Conservation (phyloP, 2,329 filamentous ascomycete genomes). For the Diaporthe vaccinii region DNA sequence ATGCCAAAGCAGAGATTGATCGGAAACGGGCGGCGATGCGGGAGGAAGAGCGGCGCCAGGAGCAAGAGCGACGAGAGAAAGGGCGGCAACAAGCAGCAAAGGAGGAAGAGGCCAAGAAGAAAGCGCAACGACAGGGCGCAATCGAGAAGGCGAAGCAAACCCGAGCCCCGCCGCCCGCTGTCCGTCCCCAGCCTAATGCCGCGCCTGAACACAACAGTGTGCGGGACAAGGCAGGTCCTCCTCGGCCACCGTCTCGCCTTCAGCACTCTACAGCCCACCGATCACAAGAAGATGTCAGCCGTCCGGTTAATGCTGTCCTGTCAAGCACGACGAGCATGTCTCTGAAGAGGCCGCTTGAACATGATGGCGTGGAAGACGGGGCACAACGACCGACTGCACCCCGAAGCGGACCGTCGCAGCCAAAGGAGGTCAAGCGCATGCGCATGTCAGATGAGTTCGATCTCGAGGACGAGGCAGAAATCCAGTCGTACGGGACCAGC, state of each 20-base stretch:
- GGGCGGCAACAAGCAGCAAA: conserved; percentile 68
- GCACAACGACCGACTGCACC: conserved; percentile 60
- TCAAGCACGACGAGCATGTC: conserved; percentile 76
- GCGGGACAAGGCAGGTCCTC: conserved; percentile 51
- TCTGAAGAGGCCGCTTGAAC: conserved; percentile 80
- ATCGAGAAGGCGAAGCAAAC: conserved; percentile 77
- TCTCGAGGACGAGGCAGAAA: conserved; percentile 66
- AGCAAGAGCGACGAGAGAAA: conserved; percentile 72
- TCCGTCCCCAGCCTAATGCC: conserved; percentile 67
- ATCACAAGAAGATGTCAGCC: conserved; percentile 70
- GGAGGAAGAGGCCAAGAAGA: conserved; percentile 75
- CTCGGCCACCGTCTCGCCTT: conserved; percentile 70
- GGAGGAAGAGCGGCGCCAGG: conserved; percentile 75
- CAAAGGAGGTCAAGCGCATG: conserved; percentile 83
- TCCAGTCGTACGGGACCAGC: conserved; percentile 67
- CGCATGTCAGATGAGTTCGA: conserved; percentile 81
- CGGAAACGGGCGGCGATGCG: conserved; percentile 78
- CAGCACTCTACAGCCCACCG: conserved; percentile 63
- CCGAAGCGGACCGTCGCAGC: conserved; percentile 72
- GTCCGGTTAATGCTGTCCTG: conserved; percentile 71
- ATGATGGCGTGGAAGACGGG: conserved; percentile 71
- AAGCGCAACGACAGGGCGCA: conserved; percentile 72
- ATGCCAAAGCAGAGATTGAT: conserved; percentile 85
- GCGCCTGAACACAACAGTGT: conserved; percentile 59
- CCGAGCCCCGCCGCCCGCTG: conserved; percentile 71